Base-by-base conservation (phyloP, 2,329 filamentous ascomycete species). In the Blumeriella jaapii region DNA sequence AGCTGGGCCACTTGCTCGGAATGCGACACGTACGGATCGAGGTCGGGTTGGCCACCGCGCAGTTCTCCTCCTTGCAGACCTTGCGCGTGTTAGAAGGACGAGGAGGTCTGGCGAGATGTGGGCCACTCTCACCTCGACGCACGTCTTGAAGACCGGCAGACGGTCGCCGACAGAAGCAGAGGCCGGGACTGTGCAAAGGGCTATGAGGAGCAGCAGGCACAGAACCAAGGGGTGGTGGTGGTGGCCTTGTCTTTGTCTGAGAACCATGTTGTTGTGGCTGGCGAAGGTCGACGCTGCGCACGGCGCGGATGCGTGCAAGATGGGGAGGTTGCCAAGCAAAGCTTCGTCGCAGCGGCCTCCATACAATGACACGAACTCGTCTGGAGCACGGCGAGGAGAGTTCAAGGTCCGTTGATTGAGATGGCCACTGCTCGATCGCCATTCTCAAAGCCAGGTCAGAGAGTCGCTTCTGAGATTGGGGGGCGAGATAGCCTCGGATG, bases 131-230 rank as follows among this genome's bases (percentile, higher is more conserved):
- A 93, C 89, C 67, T 84, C 62, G 34, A 96, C 74, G 57, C 91
- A 98, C 58, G 86, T 68, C 55, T 69, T 71, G 58, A 98, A 98
- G 53, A 93, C 86, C 12, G 84, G 84, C 40, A 94, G 65, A 36
- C 75, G 71, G 59, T 98, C 91, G 46, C 91, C 91, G 31, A 77
- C 52, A 4, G 87, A 95, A 17, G 86, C 91, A 35, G 66, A 60
- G 11, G 65, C 65, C n/a, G 59, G 57, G 33, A 49, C 51, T 19
- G 60, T 56, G 42, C 72, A 31, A 1, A 47, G 26, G 22, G 14
- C 38, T 26, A 42, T 20, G 12, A 39, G 18, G 10, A 41, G n/a
- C 16, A 45, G 31, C 8, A 49, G 39, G 16, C 36, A 27, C 24
- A 50, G 12, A 18, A 44, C 32, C 18, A 40, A 19, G 18, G n/a